Evolutionary conservation across 2,329 filamentous ascomycete genomes (phyloP).

Genomic region (Clarireedia sp.): DNA sequence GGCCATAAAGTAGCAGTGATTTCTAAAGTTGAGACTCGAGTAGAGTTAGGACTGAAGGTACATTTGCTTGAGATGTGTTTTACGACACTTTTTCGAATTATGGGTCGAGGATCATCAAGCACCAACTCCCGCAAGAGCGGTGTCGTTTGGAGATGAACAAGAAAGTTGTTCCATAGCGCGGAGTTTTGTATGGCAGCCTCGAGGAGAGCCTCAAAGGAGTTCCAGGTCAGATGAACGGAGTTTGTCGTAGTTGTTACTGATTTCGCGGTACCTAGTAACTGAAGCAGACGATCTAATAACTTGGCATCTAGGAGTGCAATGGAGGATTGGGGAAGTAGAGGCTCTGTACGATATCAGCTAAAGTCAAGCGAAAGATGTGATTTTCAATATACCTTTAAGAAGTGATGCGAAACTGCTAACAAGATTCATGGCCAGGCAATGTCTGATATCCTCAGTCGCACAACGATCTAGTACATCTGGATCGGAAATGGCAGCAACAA

Average conservation of each 20-base stretch:
- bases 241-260: constrained; percentile 16
- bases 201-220: constrained; percentile 39
- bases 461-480: constrained; percentile 42
- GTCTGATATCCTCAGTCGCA: constrained; percentile 37
- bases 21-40: constrained; percentile 29
- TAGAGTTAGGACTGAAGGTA: constrained; percentile 22
- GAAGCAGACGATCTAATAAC: constrained; percentile 28
- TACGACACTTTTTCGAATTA: constrained; percentile 25
- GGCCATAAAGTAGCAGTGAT: constrained; percentile 44
- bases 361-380: background rate
- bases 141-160: constrained; percentile 31
- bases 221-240: constrained; percentile 33
- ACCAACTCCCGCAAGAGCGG: constrained; percentile 35
- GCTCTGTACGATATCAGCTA: constrained; percentile 30
- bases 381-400: constrained; percentile 39
- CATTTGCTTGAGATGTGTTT: constrained; percentile 29
- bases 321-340: constrained; percentile 29
- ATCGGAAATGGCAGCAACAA: constrained; percentile 54
- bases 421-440: constrained; percentile 44
- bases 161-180: constrained; percentile 37
- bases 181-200: constrained; percentile 40
- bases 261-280: constrained; percentile 25
- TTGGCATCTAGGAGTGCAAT: constrained; percentile 28
- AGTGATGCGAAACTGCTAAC: constrained; percentile 49
- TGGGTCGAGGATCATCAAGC: constrained; percentile 34